Percentiles rank a stretch among this genome's conserved stretches.
Evolutionary conservation across 169 alveolate species (phyloP).

Genomic region (Blepharisma undulans): DNA sequence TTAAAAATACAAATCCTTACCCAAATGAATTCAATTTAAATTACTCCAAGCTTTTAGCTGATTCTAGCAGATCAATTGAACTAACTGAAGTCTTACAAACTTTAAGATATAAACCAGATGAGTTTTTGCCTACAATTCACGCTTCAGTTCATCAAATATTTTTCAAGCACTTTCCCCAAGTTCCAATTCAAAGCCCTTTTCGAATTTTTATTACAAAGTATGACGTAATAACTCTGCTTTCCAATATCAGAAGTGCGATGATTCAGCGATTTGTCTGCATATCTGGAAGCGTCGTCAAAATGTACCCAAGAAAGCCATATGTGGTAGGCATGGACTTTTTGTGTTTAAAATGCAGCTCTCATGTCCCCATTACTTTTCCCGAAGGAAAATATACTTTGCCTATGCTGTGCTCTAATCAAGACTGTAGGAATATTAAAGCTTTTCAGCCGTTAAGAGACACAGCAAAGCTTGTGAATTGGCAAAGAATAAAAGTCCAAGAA

Average conservation of each 20-base stretch:
- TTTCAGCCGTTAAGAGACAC: conserved; percentile 2
- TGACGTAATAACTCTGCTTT: conserved; percentile 28
- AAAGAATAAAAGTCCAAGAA: conserved; percentile 34
- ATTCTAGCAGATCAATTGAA: not conserved
- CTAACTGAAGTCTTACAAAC: not conserved
- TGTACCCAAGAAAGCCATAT: not conserved
- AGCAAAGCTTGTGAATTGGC: conserved; percentile 16
- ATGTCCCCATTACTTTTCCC: not conserved
- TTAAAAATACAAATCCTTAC: conserved; percentile 6
- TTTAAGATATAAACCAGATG: conserved; percentile 1
- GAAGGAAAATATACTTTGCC: conserved; percentile 17
- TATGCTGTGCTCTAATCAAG: not conserved
- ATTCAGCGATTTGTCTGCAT: conserved; percentile 25
- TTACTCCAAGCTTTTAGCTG: not conserved
- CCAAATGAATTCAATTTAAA: conserved; percentile 18
- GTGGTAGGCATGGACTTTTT: not conserved
- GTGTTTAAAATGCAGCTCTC: conserved; percentile 19
- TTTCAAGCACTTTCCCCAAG: not conserved
- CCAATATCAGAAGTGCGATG: conserved; percentile 1
- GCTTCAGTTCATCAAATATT: not conserved
- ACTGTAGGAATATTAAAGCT: not conserved
- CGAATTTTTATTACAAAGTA: conserved; percentile 17
- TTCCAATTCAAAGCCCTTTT: not conserved
- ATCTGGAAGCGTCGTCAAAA: conserved; percentile 2
- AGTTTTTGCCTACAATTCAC: not conserved